Percentiles rank a stretch among this genome's conserved stretches.
Evolutionary conservation across 306 rosid species (phyloP).

Genomic region (Prunus mongolica): DNA sequence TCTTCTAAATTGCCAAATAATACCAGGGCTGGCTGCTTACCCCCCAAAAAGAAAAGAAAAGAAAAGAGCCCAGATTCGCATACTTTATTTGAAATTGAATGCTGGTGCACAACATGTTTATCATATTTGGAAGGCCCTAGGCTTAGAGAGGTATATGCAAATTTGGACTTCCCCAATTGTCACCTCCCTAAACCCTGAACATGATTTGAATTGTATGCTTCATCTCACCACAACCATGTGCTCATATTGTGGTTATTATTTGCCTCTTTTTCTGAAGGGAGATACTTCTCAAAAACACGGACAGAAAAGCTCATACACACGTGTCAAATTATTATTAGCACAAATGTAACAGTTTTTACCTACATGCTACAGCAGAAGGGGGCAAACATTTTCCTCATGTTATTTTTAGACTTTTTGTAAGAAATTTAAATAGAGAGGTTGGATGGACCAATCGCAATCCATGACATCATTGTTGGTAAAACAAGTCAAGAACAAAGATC

Average conservation of each 20-base stretch:
- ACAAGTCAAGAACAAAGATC: conserved; percentile 25
- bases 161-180: not conserved
- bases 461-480: conserved; percentile 9
- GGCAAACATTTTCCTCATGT: no score
- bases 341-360: no score
- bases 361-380: no score
- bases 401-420: not conserved
- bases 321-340: no score
- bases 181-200: no score
- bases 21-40: not conserved
- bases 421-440: not conserved
- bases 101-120: conserved; percentile 10
- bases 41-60: not conserved
- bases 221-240: no score
- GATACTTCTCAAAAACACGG: no score
- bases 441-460: conserved; percentile 5
- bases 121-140: conserved; percentile 1
- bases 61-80: not conserved
- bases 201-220: not conserved
- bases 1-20: not conserved
- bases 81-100: not conserved
- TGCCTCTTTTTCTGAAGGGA: rapidly evolving
- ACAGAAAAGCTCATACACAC: rapidly evolving
- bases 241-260: no score
- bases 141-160: not conserved